Evolutionary conservation across 257 asterid species (phyloP), one percentile per base, ranked within the genome.

Genomic region (Fraxinus cuspidata): DNA sequence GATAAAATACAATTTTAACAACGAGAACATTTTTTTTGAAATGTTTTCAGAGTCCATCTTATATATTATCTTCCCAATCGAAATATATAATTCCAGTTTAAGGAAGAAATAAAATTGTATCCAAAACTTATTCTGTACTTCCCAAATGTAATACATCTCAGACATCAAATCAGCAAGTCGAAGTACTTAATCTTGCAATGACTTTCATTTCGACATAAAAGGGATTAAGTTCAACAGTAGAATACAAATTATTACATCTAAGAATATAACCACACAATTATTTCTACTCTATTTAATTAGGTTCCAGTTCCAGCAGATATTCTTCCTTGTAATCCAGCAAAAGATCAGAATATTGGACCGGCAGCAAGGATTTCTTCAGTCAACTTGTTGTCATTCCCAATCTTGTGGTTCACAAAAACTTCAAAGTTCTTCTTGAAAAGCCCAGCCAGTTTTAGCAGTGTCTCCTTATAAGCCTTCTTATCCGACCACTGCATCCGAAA

Each of bases 351-450:
- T 11, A 64, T 84, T 15, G 99, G 99, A 56, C 99, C 99, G 73
- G 97, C 98, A 37, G 96, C 97, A 71, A 96, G 88, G 84, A 96
- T 96, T 77, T 96, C 90, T 38, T 88, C 89, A 12, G 97, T 92
- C 83, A 96, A 86, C 51, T 80, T 89, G 79, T 81, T 88, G 72
- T 93, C 99, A 65, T 88, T 75, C 37, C 98, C 99, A 70, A 96
- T 92, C 87, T 90, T 96, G 83, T 92, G 92, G 81, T 75, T 76
- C 76, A 89, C 80, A 85, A 93, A 96, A 27, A 78, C 97, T 85
- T 90, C 92, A 71, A 96, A 93, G 40, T 96, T 93, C 81, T 87
- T 90, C 95, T 88, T 96, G 86, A 93, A 96, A 40, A 96, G 87
- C 31, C 97, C 98, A 11, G 88, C 98, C 84, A 96, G 73, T 77